A percentile compares a stretch with the other conserved stretches of the same genome.
Conservation (phyloP, 2,329 filamentous ascomycete species). For the Rutstroemia sp. region DNA sequence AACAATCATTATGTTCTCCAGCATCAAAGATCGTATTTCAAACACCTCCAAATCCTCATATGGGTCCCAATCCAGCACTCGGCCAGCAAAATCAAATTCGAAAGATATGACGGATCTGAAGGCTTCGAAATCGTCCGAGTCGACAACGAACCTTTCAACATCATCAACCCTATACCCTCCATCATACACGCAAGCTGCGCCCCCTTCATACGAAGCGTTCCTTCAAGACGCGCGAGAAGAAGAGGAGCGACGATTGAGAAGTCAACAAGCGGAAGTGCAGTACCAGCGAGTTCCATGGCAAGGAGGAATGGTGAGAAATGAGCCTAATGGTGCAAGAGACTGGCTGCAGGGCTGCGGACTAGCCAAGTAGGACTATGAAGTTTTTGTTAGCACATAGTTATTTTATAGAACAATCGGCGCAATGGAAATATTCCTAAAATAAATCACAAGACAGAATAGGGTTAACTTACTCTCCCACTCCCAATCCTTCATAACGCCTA, state of each 20-base stretch:
- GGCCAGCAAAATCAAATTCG: too few species aligned
- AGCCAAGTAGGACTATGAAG: conserved; percentile 2
- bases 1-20: background rate
- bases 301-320: too few species aligned
- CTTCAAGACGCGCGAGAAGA: background rate
- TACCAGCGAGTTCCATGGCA: too few species aligned
- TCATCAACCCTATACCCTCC: background rate
- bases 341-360: background rate
- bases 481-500: conserved; percentile 66
- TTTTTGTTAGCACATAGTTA: background rate
- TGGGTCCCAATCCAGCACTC: too few species aligned
- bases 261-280: too few species aligned
- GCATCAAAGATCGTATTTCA: background rate
- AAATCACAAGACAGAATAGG: background rate
- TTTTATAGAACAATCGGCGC: background rate
- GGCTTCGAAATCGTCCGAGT: too few species aligned
- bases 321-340: too few species aligned
- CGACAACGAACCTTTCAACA: background rate
- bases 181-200: background rate
- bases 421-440: too few species aligned
- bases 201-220: conserved; percentile 7
- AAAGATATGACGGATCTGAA: too few species aligned
- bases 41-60: background rate
- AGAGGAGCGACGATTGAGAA: background rate
- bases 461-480: conserved; percentile 58